Base-by-base conservation (phyloP, 768 basidiomycete species). In the Rhizopogon salebrosus region DNA sequence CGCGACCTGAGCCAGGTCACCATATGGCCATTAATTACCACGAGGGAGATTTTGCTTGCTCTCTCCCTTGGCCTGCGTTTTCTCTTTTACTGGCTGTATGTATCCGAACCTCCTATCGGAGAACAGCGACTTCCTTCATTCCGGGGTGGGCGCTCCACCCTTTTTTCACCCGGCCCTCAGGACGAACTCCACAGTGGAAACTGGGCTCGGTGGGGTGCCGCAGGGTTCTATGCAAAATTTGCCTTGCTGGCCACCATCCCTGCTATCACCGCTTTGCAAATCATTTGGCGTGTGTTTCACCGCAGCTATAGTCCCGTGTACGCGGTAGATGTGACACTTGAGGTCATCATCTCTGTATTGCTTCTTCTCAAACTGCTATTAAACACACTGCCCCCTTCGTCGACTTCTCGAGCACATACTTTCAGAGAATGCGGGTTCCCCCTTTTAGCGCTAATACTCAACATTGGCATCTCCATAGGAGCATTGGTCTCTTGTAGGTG, bases 61-160 rank as follows among this genome's bases (percentile, higher is more conserved):
- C 58, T 87, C 20, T 79, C 86, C 9, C 63, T 78, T 39, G 83
- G 82, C 4, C 69, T 80, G 39, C 76, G 83, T 35, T 82, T 82
- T 60, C 61, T 89, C 14, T 89, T 83, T 61, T 82, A 82, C 56
- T 91, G 89, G 89, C 69, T 68, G 36, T 79, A 83, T 54, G 82
- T 85, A 38, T 76, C 80, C 14, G 73, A 74, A 53, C 75, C 82
- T 45, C 83, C 86, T n/a, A 65, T 64, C 31, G 74, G 68, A 54
- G 52, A 78, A 52, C 61, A 55, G 16, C 64, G 52, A 18, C 57
- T 58, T 23, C 48, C 48, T 41, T 53, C 55, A 18, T 40, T 53
- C 22, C 42, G 57, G 1, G 37, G 53, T 34, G 31, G 49, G 45
- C 49, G 35, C 40, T 18, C 51, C 49, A 62, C 53, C 24, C 60